Base-by-base conservation (phyloP, 108 stramenopile genomes). In the Nannochloropsis salina region DNA sequence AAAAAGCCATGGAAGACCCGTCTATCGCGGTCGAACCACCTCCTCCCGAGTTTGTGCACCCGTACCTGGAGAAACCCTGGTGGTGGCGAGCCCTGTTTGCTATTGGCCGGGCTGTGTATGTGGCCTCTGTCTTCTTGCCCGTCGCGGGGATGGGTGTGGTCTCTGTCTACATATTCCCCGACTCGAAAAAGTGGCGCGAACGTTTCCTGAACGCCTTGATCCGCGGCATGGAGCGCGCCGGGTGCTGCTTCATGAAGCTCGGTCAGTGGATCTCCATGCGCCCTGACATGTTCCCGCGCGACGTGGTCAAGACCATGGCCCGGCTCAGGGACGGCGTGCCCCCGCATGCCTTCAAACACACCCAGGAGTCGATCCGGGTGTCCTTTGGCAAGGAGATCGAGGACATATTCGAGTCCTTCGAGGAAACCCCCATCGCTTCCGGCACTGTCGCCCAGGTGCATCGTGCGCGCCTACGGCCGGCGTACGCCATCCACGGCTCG, bases 261-360 rank as follows among this genome's bases (percentile, higher is more conserved):
- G 61, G 61, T 74, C 61, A 74, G 61, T 74, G 61, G 61, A 74
- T 74, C 15, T n/a, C 20, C n/a, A 74, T 74, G 61, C 61, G 61
- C 61, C 61, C 61, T 15, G 61, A 74, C 61, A 74, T 74, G 61
- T 74, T 74, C 61, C n/a, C 61, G 61, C 61, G 61, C 15, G 61
- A 74, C n/a, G 6, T 74, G n/a, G 61, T 74, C 61, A 74, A 74
- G 8, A 74, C 61, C 15, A 74, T 74, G 61, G 61, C 61, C 20
- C 15, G 61, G 61, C n/a, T 74, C 4, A 74, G 61, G 61, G 61
- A 74, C n/a, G 6, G 6, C 3, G 61, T 74, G 61, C 61, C 61
- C 4, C 20, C 15, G n/a, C 61, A 74, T n/a, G 20, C 61, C 15
- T 74, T 74, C 61, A 74, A 74, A 74, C n/a, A n/a, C 8, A 74